These are phyloP conservation scores for Boechera divaricarpa DNA, from an alignment of 345 rosid genomes.

Conservation along the genomic window DNA sequence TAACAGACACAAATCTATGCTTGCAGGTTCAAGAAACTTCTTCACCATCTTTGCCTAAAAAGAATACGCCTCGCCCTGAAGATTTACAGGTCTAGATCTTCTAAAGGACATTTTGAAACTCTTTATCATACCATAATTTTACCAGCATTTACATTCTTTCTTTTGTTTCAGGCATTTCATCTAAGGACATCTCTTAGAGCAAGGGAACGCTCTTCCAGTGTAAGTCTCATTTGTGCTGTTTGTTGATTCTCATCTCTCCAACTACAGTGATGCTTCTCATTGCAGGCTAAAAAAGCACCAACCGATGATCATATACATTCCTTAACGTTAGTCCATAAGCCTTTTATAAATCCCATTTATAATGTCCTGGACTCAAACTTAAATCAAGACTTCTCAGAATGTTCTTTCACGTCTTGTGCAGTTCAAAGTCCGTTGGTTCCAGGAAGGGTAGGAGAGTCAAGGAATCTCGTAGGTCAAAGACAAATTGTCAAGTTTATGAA, in stretches of 20 bases:
- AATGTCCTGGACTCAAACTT: not conserved
- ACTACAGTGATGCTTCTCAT: slow-evolving; percentile 9
- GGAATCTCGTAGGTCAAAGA: slow-evolving; percentile 23
- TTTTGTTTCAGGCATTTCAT: slow-evolving; percentile 26
- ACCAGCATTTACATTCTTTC: not conserved
- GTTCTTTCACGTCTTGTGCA: slow-evolving; percentile 3
- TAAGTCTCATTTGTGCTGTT: slow-evolving; percentile 22
- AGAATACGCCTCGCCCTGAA: slow-evolving; percentile 15
- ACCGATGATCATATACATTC: slow-evolving; percentile 3
- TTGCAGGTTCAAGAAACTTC: slow-evolving; percentile 39
- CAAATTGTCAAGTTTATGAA: slow-evolving; percentile 24
- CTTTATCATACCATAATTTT: not conserved
- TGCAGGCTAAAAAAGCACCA: slow-evolving; percentile 27
- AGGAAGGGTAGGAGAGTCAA: slow-evolving; percentile 19
- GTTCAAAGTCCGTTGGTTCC: slow-evolving; percentile 20
- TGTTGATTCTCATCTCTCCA: slow-evolving; percentile 13
- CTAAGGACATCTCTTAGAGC: slow-evolving; percentile 32
- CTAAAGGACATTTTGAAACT: not conserved
- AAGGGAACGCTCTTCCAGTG: slow-evolving; percentile 32
- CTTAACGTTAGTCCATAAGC: slow-evolving; percentile 34
- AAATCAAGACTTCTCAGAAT: slow-evolving; percentile 18
- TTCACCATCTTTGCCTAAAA: slow-evolving; percentile 30
- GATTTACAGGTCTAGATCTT: slow-evolving; percentile 32
- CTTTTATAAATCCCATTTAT: not conserved
- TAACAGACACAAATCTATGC: not conserved